These are phyloP conservation scores for Colletotrichum abscissum DNA, from an alignment of 2,329 filamentous ascomycete species.

Conservation along the genomic window DNA sequence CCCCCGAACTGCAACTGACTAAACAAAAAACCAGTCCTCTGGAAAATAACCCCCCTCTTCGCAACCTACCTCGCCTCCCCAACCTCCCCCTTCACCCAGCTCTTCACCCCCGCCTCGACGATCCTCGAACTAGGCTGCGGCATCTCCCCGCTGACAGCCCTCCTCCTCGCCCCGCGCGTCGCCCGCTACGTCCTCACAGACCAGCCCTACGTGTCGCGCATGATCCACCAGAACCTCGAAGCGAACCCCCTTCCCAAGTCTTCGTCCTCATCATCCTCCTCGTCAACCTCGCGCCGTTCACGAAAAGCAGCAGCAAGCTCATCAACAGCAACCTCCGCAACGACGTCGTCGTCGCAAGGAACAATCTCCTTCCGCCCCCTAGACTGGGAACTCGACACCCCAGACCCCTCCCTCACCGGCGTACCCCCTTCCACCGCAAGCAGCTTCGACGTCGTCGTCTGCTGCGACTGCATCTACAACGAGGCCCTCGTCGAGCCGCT, in stretches of 20 bases:
- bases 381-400: constrained; percentile 83
- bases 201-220: constrained; percentile 83
- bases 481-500: constrained; percentile 85
- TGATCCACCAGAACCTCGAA: constrained; percentile 81
- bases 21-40: constrained; percentile 72
- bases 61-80: constrained; percentile 80
- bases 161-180: constrained; percentile 73
- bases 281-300: constrained; percentile 12
- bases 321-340: neutral
- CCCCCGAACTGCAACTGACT: constrained; percentile 7
- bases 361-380: constrained; percentile 70
- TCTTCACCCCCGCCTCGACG: constrained; percentile 66
- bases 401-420: constrained; percentile 56
- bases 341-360: constrained; percentile 14
- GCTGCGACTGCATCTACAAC: constrained; percentile 97
- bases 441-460: constrained; percentile 79
- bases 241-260: constrained; percentile 60
- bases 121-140: constrained; percentile 91
- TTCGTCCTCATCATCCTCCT: neutral
- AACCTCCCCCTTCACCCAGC: constrained; percentile 67
- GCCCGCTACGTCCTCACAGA: constrained; percentile 83
- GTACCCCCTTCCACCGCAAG: constrained; percentile 39
- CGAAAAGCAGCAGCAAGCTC: constrained; percentile 31
- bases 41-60: constrained; percentile 89
- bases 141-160: constrained; percentile 82